A percentile compares a stretch with the other conserved stretches of the same genome.
These are phyloP conservation scores for Neurospora tetraspora DNA, from an alignment of 495 filamentous ascomycete species.

Conservation along the genomic window DNA sequence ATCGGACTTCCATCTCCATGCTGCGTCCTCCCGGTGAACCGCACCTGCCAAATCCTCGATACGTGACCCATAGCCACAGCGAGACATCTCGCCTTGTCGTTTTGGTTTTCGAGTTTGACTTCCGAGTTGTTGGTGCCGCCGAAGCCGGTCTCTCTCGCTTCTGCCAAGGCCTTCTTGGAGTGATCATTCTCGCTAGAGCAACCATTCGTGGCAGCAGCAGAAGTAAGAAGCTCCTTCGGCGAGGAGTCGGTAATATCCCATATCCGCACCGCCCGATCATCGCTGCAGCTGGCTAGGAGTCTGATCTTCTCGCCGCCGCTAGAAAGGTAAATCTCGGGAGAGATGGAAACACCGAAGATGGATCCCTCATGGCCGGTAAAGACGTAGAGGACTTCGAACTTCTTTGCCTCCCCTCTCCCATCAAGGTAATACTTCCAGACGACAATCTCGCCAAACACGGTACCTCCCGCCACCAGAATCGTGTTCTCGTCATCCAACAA, in stretches of 20 bases:
- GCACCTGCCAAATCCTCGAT: slow-evolving; percentile 82
- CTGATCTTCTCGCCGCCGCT: slow-evolving; percentile 31
- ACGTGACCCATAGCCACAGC: slow-evolving; percentile 72
- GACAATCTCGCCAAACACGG: slow-evolving; percentile 86
- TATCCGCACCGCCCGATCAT: slow-evolving; percentile 81
- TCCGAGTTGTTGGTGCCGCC: slow-evolving; percentile 18
- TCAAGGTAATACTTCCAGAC: slow-evolving; percentile 64
- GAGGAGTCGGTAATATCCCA: slow-evolving; percentile 61
- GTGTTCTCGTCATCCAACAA: slow-evolving; percentile 40
- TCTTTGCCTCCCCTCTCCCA: neutral
- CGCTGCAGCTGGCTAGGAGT: slow-evolving; percentile 82
- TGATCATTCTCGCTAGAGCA: neutral
- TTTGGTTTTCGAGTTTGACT: slow-evolving; percentile 9
- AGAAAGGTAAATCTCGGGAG: slow-evolving; percentile 39
- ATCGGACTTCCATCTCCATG: slow-evolving; percentile 6
- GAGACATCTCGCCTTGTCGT: slow-evolving; percentile 28
- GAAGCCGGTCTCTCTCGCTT: slow-evolving; percentile 42
- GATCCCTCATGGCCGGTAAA: slow-evolving; percentile 91
- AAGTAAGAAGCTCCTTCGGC: neutral
- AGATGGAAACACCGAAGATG: slow-evolving; percentile 79
- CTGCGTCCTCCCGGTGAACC: slow-evolving; percentile 37
- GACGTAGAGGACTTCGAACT: slow-evolving; percentile 49
- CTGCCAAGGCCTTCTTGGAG: slow-evolving; percentile 6
- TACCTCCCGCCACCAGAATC: slow-evolving; percentile 75
- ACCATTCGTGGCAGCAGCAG: neutral